These are phyloP conservation scores for Oryza meridionalis DNA, from an alignment of 176 grass and related monocot species.

Conservation along the genomic window DNA sequence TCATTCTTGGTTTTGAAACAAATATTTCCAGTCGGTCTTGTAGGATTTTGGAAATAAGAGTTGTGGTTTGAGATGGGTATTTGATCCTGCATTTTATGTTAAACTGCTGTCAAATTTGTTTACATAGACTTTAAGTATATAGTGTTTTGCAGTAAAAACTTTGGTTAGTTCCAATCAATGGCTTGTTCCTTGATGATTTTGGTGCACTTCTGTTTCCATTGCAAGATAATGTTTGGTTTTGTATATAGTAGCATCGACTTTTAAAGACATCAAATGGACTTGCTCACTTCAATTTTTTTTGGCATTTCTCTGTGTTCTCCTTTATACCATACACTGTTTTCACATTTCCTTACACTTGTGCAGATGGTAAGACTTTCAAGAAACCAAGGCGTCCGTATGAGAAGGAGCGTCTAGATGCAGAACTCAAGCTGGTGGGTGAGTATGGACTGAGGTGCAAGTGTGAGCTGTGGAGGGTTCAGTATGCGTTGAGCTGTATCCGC, in stretches of 20 bases:
- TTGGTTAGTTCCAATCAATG: not conserved
- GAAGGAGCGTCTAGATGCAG: slow-evolving; percentile 78
- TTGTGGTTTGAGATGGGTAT: not conserved
- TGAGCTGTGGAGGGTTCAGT: slow-evolving; percentile 75
- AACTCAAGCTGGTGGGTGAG: slow-evolving; percentile 72
- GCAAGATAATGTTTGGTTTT: not conserved
- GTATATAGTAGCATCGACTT: no score
- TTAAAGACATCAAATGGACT: not conserved
- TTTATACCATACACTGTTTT: not conserved
- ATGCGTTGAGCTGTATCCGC: slow-evolving; percentile 69
- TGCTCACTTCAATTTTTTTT: not conserved
- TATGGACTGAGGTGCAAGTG: slow-evolving; percentile 73
- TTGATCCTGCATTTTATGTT: not conserved
- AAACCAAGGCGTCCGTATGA: slow-evolving; percentile 74
- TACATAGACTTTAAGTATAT: not conserved
- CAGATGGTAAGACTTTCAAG: slow-evolving; percentile 87
- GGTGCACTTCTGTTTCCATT: not conserved
- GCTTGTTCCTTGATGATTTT: not conserved
- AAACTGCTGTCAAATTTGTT: not conserved
- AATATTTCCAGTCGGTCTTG: not conserved
- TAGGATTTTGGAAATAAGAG: not conserved
- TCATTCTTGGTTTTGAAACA: not conserved
- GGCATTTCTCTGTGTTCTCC: not conserved
- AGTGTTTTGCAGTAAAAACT: not conserved
- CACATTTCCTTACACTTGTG: not conserved